Base-by-base conservation (phyloP, 2,329 filamentous ascomycete genomes). In the Penicillium sp. region DNA sequence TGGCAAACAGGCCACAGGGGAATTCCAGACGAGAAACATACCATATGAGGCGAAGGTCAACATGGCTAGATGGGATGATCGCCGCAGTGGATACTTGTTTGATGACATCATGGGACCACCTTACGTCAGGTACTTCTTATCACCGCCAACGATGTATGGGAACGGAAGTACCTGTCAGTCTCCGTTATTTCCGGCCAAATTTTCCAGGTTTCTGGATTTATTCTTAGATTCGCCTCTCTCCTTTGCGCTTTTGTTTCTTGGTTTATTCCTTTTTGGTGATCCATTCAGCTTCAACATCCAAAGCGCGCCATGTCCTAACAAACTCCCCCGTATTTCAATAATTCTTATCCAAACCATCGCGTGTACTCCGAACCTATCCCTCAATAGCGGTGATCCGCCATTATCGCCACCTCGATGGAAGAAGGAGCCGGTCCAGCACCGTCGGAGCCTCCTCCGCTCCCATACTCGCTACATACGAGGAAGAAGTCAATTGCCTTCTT, bases 401-500 rank as follows among this genome's bases (percentile, higher is more conserved):
- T 43, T 46, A 59, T 58, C 51, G 53, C 62, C 61, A 57, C 58
- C 45, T 51, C 55, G 45, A 72, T 74, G 71, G 72, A 74, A 49
- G 69, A 70, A 67, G 66, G 60, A 64, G 61, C 58, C 39, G 51
- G 46, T 27, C 53, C 58, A 48, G 51, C 60, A 14, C 54, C 61
- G 11, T 57, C 55, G 13, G 70, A 68, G 47, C 75, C 73, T 54
- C 82, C 82, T 44, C 74, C 78, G 16, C 74, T 85, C 35, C 79
- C 83, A 23, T 85, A 85, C 70, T 79, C 78, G 19, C 67, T 85
- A 39, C 76, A 75, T 45, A 70, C 76, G 8, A 73, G 83, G 41
- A 83, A 83, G 64, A 79, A 78, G 69, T 74, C 78, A 32, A 84
- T 86, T 57, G 71, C 77, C 35, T 70, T 82, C 57, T 86, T 86